phyloP scores from a whole-genome alignment of 805 yeast species.

The Komagataella pastoris region DNA sequence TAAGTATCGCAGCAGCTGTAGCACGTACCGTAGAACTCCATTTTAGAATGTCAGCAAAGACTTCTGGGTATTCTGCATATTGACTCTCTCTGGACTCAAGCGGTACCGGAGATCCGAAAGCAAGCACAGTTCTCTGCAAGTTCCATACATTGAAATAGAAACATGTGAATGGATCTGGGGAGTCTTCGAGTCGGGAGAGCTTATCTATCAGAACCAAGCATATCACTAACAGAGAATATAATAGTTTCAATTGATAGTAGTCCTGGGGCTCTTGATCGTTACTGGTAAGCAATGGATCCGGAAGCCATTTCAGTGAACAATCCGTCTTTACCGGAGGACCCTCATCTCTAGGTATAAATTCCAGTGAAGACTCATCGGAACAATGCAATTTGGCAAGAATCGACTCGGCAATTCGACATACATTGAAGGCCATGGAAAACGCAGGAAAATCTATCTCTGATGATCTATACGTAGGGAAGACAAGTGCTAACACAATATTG shows the following conservation, averaged over 20 bases:
- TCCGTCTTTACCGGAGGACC: neutral
- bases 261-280: neutral
- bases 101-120: neutral
- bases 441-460: constrained; percentile 11
- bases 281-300: neutral
- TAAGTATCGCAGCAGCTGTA: constrained; percentile 46
- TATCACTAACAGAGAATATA: neutral
- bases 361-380: neutral
- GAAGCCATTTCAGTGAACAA: neutral
- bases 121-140: neutral
- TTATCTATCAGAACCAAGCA: neutral
- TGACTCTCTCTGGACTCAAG: neutral
- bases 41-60: constrained; percentile 35
- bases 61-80: constrained; percentile 22
- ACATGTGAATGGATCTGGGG: neutral
- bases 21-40: constrained; percentile 56
- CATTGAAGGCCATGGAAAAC: constrained; percentile 4
- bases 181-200: neutral
- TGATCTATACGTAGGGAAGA: constrained; percentile 11
- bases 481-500: constrained; percentile 32
- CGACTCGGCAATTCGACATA: neutral
- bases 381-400: neutral
- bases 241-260: neutral
- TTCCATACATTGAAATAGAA: neutral
- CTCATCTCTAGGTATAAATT: neutral